A percentile compares a stretch with the other conserved stretches of the same genome.
Conservation (phyloP, 208 protist genomes). For the Leishmania tarentolae region DNA sequence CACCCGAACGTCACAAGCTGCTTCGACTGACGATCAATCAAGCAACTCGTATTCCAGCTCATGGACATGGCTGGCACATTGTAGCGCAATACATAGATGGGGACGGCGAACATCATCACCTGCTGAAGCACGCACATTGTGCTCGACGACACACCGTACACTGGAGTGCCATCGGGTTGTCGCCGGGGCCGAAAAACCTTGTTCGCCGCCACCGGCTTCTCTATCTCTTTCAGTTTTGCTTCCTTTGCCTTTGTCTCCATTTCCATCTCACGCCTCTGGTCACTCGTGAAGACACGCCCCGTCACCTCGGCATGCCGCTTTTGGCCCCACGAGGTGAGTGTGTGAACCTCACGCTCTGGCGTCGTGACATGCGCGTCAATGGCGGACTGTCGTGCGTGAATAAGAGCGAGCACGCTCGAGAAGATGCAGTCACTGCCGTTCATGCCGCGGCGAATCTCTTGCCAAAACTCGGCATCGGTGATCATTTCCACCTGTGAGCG, state of each 20-base stretch:
- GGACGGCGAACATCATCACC: slow-evolving; percentile 85
- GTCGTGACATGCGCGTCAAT: slow-evolving; percentile 49
- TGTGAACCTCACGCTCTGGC: slow-evolving; percentile 42
- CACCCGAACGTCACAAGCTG: slow-evolving; percentile 82
- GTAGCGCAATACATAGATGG: slow-evolving; percentile 82
- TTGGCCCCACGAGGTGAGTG: slow-evolving; percentile 27
- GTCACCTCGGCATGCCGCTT: slow-evolving; percentile 41
- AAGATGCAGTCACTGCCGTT: slow-evolving; percentile 72
- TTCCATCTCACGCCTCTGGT: slow-evolving; percentile 38
- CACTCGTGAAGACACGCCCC: slow-evolving; percentile 29
- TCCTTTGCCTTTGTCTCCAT: slow-evolving; percentile 28
- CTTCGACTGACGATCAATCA: slow-evolving; percentile 73
- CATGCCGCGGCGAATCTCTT: slow-evolving; percentile 61
- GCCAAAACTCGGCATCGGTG: slow-evolving; percentile 87
- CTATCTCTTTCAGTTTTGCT: slow-evolving; percentile 36
- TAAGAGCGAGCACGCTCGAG: slow-evolving; percentile 56
- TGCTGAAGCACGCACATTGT: slow-evolving; percentile 82
- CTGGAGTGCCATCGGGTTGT: slow-evolving; percentile 6
- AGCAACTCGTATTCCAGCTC: slow-evolving; percentile 82
- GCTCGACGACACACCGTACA: slow-evolving; percentile 40
- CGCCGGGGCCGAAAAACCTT: slow-evolving; percentile 30
- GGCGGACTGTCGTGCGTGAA: slow-evolving; percentile 64
- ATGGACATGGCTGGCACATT: slow-evolving; percentile 91
- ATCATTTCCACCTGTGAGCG: slow-evolving; percentile 48
- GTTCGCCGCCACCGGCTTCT: slow-evolving; percentile 40